These are phyloP conservation scores for Apiotrichum porosum DNA, from an alignment of 1,284 basidiomycete genomes.

Conservation along the genomic window DNA sequence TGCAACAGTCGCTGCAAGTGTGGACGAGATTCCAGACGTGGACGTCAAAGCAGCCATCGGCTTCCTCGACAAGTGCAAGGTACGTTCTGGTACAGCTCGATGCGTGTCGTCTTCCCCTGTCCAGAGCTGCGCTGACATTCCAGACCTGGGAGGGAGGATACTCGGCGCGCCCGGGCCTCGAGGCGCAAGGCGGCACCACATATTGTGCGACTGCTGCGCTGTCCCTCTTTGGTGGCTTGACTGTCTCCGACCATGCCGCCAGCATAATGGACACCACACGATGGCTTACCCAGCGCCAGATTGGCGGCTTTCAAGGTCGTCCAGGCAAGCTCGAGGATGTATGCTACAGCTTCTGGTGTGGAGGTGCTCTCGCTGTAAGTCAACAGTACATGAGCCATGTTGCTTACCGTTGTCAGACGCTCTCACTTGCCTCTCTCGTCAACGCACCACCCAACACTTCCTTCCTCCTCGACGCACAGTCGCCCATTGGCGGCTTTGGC, in stretches of 20 bases:
- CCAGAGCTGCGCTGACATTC: background rate
- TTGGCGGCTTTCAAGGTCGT: slow-evolving; percentile 78
- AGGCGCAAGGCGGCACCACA: slow-evolving; percentile 92
- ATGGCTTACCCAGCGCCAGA: slow-evolving; percentile 72
- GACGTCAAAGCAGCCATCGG: slow-evolving; percentile 1
- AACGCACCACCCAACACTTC: slow-evolving; percentile 55
- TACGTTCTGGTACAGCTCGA: slow-evolving; percentile 3
- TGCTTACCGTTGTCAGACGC: slow-evolving; percentile 53
- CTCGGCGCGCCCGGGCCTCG: slow-evolving; percentile 68
- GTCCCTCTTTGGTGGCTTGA: slow-evolving; percentile 51
- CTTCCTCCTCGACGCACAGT: slow-evolving; percentile 72
- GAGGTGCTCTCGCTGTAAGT: slow-evolving; percentile 66
- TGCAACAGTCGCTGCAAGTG: background rate
- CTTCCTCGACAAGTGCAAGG: slow-evolving; percentile 66
- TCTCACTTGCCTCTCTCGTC: slow-evolving; percentile 58
- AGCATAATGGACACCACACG: slow-evolving; percentile 50
- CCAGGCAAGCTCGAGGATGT: slow-evolving; percentile 81
- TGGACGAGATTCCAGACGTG: slow-evolving; percentile 59
- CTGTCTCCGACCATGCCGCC: background rate
- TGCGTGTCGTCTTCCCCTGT: no score
- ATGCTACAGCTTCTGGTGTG: slow-evolving; percentile 95
- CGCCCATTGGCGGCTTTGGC: slow-evolving; percentile 75
- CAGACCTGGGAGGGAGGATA: slow-evolving; percentile 93
- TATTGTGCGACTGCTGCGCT: slow-evolving; percentile 83
- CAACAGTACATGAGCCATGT: background rate